A percentile compares a stretch with the other conserved stretches of the same genome.
phyloP scores from a whole-genome alignment of 2,329 filamentous ascomycete genomes.

The Dothistroma septosporum region DNA sequence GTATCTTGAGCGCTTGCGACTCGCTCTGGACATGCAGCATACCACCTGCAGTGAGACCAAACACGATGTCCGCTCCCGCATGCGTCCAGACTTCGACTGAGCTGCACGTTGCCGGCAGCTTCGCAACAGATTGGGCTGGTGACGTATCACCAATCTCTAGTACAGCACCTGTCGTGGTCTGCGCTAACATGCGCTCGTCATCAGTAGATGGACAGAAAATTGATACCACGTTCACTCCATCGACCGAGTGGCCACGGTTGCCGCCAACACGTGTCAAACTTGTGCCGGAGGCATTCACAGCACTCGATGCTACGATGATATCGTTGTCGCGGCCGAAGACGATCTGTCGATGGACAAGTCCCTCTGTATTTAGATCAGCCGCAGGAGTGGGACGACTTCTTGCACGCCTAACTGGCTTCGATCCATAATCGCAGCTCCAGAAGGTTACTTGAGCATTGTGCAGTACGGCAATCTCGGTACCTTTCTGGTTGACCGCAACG shows the following conservation, averaged over 20 bases:
- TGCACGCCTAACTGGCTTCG: conserved; percentile 46
- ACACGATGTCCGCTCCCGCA: conserved; percentile 40
- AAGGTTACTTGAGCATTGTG: conserved; percentile 63
- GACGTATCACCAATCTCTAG: conserved; percentile 6
- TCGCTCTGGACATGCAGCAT: conserved; percentile 47
- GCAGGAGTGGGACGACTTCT: not conserved
- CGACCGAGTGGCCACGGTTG: not conserved
- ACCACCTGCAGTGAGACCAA: conserved; percentile 71
- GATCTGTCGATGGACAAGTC: conserved; percentile 41
- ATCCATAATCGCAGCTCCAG: conserved; percentile 64
- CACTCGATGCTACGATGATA: conserved; percentile 33
- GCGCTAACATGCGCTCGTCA: conserved; percentile 23
- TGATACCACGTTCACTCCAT: conserved; percentile 20
- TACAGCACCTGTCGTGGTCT: conserved; percentile 17
- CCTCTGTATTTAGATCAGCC: not conserved
- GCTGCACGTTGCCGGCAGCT: conserved; percentile 26
- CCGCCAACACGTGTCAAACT: not conserved
- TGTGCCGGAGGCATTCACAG: conserved; percentile 15
- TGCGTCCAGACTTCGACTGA: conserved; percentile 34
- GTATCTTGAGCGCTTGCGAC: conserved; percentile 67
- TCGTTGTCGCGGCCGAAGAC: conserved; percentile 41
- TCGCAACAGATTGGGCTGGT: not conserved
- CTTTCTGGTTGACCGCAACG: conserved; percentile 65
- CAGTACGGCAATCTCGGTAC: conserved; percentile 66
- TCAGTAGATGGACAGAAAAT: conserved; percentile 17